A percentile compares a stretch with the other conserved stretches of the same genome.
phyloP scores from a whole-genome alignment of 129 eudicot species.

The Chrysanthemum seticuspe region DNA sequence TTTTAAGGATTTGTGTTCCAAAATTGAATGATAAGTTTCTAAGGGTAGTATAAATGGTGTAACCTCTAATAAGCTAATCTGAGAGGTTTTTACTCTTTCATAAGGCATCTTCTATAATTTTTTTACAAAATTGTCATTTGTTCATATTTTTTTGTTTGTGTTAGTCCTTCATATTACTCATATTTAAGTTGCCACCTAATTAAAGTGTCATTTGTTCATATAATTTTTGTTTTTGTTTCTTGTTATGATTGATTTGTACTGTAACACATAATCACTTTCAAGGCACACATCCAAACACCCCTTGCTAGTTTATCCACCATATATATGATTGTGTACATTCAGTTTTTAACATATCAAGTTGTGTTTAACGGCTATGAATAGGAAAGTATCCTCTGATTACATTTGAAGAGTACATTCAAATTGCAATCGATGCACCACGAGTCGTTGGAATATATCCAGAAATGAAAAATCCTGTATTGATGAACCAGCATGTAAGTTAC shows the following conservation, averaged over 20 bases:
- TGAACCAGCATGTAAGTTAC: conserved; percentile 79
- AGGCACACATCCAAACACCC: too few relatives aligned
- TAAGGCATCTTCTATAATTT: too few relatives aligned
- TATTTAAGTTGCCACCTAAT: too few relatives aligned
- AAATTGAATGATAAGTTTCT: background rate
- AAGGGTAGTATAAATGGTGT: too few relatives aligned
- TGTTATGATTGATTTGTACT: too few relatives aligned
- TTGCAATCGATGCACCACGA: conserved; percentile 84
- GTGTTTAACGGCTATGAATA: conserved; percentile 26
- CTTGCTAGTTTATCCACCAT: background rate
- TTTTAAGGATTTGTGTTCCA: background rate
- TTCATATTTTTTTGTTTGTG: too few relatives aligned
- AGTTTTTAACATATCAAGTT: conserved; percentile 8
- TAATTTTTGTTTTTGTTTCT: too few relatives aligned
- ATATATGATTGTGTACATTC: background rate
- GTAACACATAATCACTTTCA: background rate
- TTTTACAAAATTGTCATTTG: too few relatives aligned
- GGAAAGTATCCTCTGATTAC: conserved; percentile 85
- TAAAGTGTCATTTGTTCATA: too few relatives aligned
- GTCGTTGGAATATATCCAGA: conserved; percentile 97
- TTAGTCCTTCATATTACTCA: too few relatives aligned
- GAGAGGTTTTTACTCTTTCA: too few relatives aligned
- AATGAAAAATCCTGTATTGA: conserved; percentile 86
- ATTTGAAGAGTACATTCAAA: conserved; percentile 80
- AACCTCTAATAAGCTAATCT: too few relatives aligned